Percentiles rank a stretch among this genome's conserved stretches.
These are phyloP conservation scores for Neonothopanus nambi DNA, from an alignment of 1,284 basidiomycete genomes.

Conservation along the genomic window DNA sequence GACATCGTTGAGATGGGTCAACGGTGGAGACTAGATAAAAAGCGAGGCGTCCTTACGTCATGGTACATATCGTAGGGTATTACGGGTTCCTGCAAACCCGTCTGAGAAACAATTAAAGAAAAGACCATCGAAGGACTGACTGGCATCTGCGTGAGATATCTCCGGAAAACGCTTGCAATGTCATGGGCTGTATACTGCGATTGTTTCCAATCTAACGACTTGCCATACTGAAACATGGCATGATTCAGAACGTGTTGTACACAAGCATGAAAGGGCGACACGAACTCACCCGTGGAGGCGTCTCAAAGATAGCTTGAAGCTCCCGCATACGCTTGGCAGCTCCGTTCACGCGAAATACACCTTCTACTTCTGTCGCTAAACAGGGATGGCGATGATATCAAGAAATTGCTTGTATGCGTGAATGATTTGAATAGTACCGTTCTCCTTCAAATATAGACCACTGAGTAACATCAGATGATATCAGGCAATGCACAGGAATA, in stretches of 20 bases:
- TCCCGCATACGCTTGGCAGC: slow-evolving; percentile 96
- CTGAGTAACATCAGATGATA: slow-evolving; percentile 37
- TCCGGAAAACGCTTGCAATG: slow-evolving; percentile 92
- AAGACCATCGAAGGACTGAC: slow-evolving; percentile 50
- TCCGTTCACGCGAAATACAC: slow-evolving; percentile 93
- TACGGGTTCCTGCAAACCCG: slow-evolving; percentile 74
- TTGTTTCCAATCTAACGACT: slow-evolving; percentile 87
- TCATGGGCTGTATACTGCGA: slow-evolving; percentile 91
- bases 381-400: slow-evolving; percentile 12
- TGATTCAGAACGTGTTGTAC: neutral
- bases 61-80: slow-evolving; percentile 89
- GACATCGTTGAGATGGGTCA: slow-evolving; percentile 15
- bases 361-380: slow-evolving; percentile 90
- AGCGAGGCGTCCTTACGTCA: slow-evolving; percentile 51
- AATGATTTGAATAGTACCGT: slow-evolving; percentile 49
- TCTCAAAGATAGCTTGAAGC: slow-evolving; percentile 88
- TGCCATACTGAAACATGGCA: slow-evolving; percentile 74
- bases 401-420: slow-evolving; percentile 5
- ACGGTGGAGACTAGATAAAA: slow-evolving; percentile 16
- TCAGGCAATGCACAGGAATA: slow-evolving; percentile 14
- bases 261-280: slow-evolving; percentile 1
- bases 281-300: slow-evolving; percentile 76
- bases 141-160: slow-evolving; percentile 96
- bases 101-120: slow-evolving; percentile 17
- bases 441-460: slow-evolving; percentile 90